A percentile compares a stretch with the other conserved stretches of the same genome.
phyloP scores from a whole-genome alignment of 371 early-diverging fungal genomes.

The Gilbertella persicaria region DNA sequence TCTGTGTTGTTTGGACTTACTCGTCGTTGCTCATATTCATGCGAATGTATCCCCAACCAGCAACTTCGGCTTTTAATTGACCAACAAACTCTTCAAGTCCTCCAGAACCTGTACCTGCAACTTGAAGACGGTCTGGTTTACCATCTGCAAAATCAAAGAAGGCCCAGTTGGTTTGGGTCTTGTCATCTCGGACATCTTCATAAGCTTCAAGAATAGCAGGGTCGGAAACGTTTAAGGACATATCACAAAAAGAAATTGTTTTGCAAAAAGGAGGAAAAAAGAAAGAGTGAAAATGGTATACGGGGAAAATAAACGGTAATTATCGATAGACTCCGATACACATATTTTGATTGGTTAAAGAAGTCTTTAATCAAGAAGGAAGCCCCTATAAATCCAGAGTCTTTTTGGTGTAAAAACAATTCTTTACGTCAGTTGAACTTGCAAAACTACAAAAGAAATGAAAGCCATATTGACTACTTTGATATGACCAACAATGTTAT shows the following conservation, averaged over 20 bases:
- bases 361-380: no score
- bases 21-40: constrained; percentile 84
- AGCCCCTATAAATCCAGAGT: no score
- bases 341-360: no score
- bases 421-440: no score
- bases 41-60: constrained; percentile 81
- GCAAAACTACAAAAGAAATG: no score
- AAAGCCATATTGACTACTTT: no score
- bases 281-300: not conserved
- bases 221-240: constrained; percentile 53
- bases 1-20: no score
- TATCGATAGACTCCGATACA: no score
- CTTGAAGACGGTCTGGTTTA: constrained; percentile 48
- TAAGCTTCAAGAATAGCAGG: constrained; percentile 64
- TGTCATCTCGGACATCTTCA: constrained; percentile 74
- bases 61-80: constrained; percentile 67
- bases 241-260: constrained; percentile 19
- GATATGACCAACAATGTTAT: no score
- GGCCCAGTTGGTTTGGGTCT: constrained; percentile 69
- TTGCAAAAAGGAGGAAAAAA: not conserved
- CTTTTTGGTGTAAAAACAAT: no score
- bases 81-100: constrained; percentile 69
- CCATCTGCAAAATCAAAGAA: constrained; percentile 51
- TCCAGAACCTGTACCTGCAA: constrained; percentile 60
- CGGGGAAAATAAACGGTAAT: no score